Conservation (phyloP, 139 green algal species). For the Coelastrella sp. region DNA sequence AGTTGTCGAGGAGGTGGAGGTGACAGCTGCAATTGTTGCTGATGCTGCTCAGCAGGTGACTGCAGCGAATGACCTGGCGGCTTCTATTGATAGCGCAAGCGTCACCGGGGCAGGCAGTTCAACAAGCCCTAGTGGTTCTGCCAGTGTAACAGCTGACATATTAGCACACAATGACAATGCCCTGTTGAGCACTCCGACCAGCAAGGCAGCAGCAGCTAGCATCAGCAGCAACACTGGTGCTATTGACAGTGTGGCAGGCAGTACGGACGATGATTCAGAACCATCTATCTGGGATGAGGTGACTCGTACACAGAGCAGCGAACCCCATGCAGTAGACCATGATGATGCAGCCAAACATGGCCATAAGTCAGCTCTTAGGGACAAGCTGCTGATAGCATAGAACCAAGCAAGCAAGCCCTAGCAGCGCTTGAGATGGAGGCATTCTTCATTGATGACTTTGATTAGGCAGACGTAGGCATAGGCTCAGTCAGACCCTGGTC, state of each 20-base stretch:
- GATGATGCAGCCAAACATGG: background rate
- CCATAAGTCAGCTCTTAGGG: slow-evolving; percentile 8
- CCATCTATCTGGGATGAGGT: background rate
- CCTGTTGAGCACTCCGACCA: background rate
- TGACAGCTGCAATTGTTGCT: background rate
- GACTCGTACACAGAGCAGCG: background rate
- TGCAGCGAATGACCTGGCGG: background rate
- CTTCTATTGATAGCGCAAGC: background rate
- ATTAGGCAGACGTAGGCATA: no score
- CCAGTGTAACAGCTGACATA: background rate
- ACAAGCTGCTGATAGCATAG: slow-evolving; percentile 12
- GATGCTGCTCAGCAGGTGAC: background rate
- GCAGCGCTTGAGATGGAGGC: no score
- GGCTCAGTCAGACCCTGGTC: no score
- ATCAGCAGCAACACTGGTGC: background rate
- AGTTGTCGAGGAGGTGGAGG: background rate
- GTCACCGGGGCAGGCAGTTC: background rate
- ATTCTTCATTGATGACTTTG: no score
- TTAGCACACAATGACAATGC: slow-evolving; percentile 17
- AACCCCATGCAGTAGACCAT: background rate
- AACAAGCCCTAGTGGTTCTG: background rate
- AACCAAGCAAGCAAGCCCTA: no score
- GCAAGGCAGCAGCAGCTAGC: background rate
- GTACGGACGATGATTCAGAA: background rate
- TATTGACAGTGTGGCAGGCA: background rate